Percentiles rank a stretch among this genome's conserved stretches.
These are phyloP conservation scores for Canna indica DNA, from an alignment of 176 grass and related monocot species.

Conservation along the genomic window DNA sequence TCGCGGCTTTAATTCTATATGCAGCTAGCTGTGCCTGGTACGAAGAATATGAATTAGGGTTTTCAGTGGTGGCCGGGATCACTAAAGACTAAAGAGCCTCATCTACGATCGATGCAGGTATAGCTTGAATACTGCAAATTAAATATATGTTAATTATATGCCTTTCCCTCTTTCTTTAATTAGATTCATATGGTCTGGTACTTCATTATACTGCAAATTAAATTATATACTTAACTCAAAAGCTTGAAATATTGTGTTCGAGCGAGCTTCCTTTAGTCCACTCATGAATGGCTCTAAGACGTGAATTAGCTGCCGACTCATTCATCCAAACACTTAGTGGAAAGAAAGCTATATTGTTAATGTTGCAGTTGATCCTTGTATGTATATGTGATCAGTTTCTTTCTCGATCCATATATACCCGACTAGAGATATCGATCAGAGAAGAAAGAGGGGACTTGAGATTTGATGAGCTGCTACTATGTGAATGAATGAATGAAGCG, in stretches of 20 bases:
- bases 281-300: background rate
- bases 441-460: no score
- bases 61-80: background rate
- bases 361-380: no score
- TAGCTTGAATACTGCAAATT: no score
- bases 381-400: no score
- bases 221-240: no score
- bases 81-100: background rate
- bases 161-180: no score
- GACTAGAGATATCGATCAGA: no score
- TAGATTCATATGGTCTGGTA: no score
- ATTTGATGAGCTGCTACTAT: background rate
- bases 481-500: constrained; percentile 2
- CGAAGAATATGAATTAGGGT: background rate
- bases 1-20: no score
- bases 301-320: constrained; percentile 2
- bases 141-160: background rate
- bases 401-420: no score
- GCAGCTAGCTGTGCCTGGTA: background rate
- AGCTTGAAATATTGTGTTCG: background rate
- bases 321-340: constrained; percentile 1
- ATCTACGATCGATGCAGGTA: background rate
- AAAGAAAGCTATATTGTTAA: background rate
- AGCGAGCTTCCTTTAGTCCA: constrained; percentile 4
- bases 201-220: no score